phyloP scores from a whole-genome alignment of 305 asterid genomes.

The Fraxinus ornus region DNA sequence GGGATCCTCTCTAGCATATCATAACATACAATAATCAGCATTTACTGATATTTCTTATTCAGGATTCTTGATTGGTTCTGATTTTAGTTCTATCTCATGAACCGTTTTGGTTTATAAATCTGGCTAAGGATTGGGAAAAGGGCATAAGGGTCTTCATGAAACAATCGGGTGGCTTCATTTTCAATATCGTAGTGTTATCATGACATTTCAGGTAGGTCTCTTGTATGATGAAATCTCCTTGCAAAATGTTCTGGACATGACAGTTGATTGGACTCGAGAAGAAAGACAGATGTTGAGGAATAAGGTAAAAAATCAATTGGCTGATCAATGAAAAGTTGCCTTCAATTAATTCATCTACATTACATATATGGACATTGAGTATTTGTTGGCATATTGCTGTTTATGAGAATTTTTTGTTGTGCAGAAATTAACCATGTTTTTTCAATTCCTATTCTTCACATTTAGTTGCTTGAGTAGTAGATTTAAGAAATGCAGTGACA shows the following conservation, averaged over 20 bases:
- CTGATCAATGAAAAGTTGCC: neutral
- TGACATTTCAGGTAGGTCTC: slow-evolving; percentile 75
- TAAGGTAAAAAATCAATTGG: slow-evolving; percentile 47
- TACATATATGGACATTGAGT: neutral
- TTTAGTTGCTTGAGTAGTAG: neutral
- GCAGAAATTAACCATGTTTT: neutral
- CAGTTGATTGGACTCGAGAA: slow-evolving; percentile 77
- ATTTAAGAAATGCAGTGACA: neutral
- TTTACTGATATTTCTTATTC: neutral
- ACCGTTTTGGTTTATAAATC: neutral
- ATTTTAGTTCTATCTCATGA: neutral
- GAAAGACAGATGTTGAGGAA: slow-evolving; percentile 89
- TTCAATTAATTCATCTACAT: neutral
- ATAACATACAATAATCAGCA: slow-evolving; percentile 2
- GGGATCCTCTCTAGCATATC: neutral
- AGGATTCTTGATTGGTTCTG: slow-evolving; percentile 19
- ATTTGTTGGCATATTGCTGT: neutral
- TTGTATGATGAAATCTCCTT: slow-evolving; percentile 78
- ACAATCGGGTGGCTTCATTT: neutral
- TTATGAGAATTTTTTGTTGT: neutral
- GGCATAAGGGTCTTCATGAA: neutral
- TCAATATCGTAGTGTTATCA: neutral
- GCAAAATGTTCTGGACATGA: slow-evolving; percentile 76
- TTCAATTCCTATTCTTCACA: neutral
- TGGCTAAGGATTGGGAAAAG: neutral